Conservation (phyloP, 176 grass and related monocot species). For the Phoenix roebelenii region DNA sequence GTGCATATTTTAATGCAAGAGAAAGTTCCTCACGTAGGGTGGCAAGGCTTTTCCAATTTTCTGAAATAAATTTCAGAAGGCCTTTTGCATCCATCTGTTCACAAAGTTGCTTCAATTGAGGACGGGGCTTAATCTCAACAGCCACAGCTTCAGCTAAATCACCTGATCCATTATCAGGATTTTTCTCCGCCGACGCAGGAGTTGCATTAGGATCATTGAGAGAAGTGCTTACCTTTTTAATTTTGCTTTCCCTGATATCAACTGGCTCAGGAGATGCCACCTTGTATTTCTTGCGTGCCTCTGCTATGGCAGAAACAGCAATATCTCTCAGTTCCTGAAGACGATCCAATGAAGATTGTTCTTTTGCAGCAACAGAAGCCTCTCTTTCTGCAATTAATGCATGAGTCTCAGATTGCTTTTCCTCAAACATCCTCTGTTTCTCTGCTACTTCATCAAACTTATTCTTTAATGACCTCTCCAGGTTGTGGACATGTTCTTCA, state of each 20-base stretch:
- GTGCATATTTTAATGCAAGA: constrained; percentile 64
- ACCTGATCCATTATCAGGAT: constrained; percentile 31
- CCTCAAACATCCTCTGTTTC: constrained; percentile 52
- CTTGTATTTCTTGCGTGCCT: constrained; percentile 61
- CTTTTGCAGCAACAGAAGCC: constrained; percentile 52
- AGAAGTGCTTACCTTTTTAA: constrained; percentile 61
- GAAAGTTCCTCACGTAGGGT: constrained; percentile 62
- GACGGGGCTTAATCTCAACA: constrained; percentile 27
- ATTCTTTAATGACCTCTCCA: constrained; percentile 55
- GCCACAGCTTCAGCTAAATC: constrained; percentile 35
- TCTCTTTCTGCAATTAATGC: constrained; percentile 63
- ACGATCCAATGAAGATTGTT: constrained; percentile 41
- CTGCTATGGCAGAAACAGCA: constrained; percentile 56
- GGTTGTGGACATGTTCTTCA: constrained; percentile 45
- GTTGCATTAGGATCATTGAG: constrained; percentile 44
- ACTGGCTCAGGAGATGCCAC: constrained; percentile 65
- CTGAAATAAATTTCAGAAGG: constrained; percentile 68
- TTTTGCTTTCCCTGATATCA: constrained; percentile 57
- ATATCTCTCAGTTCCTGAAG: constrained; percentile 71
- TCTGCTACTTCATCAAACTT: constrained; percentile 66
- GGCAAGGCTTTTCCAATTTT: constrained; percentile 56
- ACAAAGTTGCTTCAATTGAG: constrained; percentile 66
- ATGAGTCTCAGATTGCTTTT: constrained; percentile 35
- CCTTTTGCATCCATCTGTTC: constrained; percentile 80
- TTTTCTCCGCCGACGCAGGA: constrained; percentile 48